Base-by-base conservation (phyloP, 176 grass and related monocot species). In the Dactylis glomerata region DNA sequence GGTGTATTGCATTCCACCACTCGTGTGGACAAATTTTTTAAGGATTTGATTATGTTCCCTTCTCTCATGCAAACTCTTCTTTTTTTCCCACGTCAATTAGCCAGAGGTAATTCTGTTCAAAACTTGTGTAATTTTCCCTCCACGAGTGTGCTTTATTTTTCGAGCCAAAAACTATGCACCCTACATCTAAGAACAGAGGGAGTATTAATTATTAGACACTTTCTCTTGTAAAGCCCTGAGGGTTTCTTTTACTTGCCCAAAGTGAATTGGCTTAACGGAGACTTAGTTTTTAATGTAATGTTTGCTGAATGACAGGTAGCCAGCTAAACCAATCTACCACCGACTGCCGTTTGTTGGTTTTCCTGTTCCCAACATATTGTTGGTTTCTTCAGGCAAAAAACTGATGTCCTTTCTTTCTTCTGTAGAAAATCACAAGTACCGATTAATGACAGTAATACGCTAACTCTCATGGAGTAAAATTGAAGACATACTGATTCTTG, bases 251-350 rank as follows among this genome's bases (percentile, higher is more conserved):
- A 58, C 86, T 67, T 16, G 45, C 24, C 34, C 27, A 1, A 34
- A 26, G 20, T 67, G 15, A 47, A 70, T 77, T 88, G 19, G 13
- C 26, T 84, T 79, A 65, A 27, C 30, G 24, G 41, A 55, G 34
- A 59, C 13, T 79, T 62, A 42, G 23, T 42, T 31, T 72, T 52
- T 24, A 20, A 47, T 45, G 45, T 45, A 74, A 28, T 14, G 2
- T 56, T 50, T 23, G 54, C 11, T 88, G 63, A 83, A 69, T 27
- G 32, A 64, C 44, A 80, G 51, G 20, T 66, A 56, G 27, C 34
- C 76, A 57, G n/a, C 10, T 10, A 17, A 67, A 7, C 8, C 40
- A 45, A 27, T 54, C 4, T 80, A 80, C 44, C 56, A 3, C 17
- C 27, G 2, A 80, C 44, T 66, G 6, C 17, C 27, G 2, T 6